Conservation (phyloP, 164 flowering plant species). For the Buxus sempervirens region DNA sequence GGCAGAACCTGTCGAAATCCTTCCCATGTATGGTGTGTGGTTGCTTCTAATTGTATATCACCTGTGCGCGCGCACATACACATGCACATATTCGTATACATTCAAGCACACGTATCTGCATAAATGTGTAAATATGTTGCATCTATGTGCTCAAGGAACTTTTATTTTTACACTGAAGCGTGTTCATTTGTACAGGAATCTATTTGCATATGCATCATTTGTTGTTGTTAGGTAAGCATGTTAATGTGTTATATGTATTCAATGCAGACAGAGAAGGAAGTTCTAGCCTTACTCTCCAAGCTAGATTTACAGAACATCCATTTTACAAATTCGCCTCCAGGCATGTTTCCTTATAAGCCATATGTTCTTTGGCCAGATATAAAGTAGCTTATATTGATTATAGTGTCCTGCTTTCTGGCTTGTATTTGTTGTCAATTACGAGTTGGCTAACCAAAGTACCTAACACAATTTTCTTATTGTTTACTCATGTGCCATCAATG, state of each 20-base stretch:
- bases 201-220: neutral
- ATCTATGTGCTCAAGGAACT: neutral
- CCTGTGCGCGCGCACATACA: too few relatives aligned
- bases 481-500: constrained; percentile 7
- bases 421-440: neutral
- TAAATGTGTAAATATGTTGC: neutral
- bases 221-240: neutral
- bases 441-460: neutral
- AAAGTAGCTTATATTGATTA: neutral
- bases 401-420: neutral
- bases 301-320: constrained; percentile 60
- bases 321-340: constrained; percentile 69
- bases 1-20: neutral
- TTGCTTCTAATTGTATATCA: too few relatives aligned
- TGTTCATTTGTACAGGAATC: neutral
- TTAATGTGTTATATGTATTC: constrained; percentile 12
- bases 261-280: constrained; percentile 78
- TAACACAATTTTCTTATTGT: neutral
- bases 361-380: neutral
- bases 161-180: neutral
- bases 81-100: neutral
- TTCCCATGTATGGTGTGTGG: too few relatives aligned
- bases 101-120: neutral
- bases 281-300: constrained; percentile 75
- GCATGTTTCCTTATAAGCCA: constrained; percentile 26